Conservation (phyloP, 345 rosid species). For the Trapa bicornis region DNA sequence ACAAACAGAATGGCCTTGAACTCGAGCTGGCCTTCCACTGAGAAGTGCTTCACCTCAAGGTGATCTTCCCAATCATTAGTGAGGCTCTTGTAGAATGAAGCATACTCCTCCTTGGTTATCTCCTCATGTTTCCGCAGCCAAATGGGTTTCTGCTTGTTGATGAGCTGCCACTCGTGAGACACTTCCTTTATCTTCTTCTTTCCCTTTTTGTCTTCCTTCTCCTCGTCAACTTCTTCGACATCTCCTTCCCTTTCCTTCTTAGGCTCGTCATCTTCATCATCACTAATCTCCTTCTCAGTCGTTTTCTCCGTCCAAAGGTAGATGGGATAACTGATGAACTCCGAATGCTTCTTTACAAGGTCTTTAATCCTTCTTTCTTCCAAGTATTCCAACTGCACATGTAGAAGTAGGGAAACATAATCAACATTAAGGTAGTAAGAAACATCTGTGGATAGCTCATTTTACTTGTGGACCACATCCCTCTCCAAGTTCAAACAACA, state of each 20-base stretch:
- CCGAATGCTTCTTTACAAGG: conserved; percentile 87
- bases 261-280: conserved; percentile 73
- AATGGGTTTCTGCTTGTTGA: conserved; percentile 87
- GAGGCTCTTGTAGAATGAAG: conserved; percentile 77
- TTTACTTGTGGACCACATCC: too few species aligned
- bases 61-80: conserved; percentile 87
- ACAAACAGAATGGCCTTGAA: conserved; percentile 77
- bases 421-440: too few species aligned
- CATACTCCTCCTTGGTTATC: conserved; percentile 77
- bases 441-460: too few species aligned
- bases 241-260: conserved; percentile 62
- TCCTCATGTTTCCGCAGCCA: conserved; percentile 93
- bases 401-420: background rate
- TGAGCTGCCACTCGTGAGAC: conserved; percentile 72
- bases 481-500: too few species aligned
- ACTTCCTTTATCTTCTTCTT: conserved; percentile 87
- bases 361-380: conserved; percentile 91
- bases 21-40: conserved; percentile 90
- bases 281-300: conserved; percentile 76
- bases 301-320: conserved; percentile 86
- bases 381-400: conserved; percentile 52
- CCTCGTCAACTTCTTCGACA: conserved; percentile 71
- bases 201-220: conserved; percentile 43
- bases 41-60: conserved; percentile 76
- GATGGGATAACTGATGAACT: conserved; percentile 82